Evolutionary conservation across 495 filamentous ascomycete genomes (phyloP).

Genomic region (Darksidea phi): DNA sequence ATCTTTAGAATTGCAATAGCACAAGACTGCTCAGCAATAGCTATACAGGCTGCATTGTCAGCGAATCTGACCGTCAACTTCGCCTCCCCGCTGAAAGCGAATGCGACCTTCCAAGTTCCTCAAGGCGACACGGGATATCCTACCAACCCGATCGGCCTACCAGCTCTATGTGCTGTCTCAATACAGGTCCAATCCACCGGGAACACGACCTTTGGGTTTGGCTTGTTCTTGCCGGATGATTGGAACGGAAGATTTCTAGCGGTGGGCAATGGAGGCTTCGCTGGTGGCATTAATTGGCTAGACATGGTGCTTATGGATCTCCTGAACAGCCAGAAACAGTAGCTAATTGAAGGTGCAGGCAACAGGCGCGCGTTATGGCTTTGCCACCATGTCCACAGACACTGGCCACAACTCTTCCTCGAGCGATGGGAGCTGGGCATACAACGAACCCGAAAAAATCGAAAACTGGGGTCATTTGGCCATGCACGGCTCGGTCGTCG

Average conservation of each 20-base stretch:
- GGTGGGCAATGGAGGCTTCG: slow-evolving; percentile 54
- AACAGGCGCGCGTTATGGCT: slow-evolving; percentile 47
- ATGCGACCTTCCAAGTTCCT: slow-evolving; percentile 52
- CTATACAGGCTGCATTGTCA: slow-evolving; percentile 18
- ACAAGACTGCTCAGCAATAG: slow-evolving; percentile 15
- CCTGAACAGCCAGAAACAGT: neutral
- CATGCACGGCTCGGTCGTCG: slow-evolving; percentile 50
- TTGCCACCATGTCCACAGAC: slow-evolving; percentile 56
- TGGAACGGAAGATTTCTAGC: slow-evolving; percentile 55
- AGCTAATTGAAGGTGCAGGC: neutral
- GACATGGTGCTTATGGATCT: slow-evolving; percentile 47
- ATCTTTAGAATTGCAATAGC: slow-evolving; percentile 13
- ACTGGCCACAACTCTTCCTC: slow-evolving; percentile 53
- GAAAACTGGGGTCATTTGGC: slow-evolving; percentile 52
- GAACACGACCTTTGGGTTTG: slow-evolving; percentile 48
- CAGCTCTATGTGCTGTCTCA: slow-evolving; percentile 52
- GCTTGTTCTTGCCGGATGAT: slow-evolving; percentile 46
- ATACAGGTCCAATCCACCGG: slow-evolving; percentile 47
- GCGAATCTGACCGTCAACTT: slow-evolving; percentile 24
- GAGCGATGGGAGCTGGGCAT: slow-evolving; percentile 49
- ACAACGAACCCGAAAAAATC: slow-evolving; percentile 41
- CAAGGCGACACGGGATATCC: slow-evolving; percentile 49
- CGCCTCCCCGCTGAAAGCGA: slow-evolving; percentile 45
- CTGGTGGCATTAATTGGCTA: slow-evolving; percentile 55
- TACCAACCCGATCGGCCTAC: slow-evolving; percentile 56